Evolutionary conservation across 257 asterid genomes (phyloP).

Genomic region (Orobanche coerulescens): DNA sequence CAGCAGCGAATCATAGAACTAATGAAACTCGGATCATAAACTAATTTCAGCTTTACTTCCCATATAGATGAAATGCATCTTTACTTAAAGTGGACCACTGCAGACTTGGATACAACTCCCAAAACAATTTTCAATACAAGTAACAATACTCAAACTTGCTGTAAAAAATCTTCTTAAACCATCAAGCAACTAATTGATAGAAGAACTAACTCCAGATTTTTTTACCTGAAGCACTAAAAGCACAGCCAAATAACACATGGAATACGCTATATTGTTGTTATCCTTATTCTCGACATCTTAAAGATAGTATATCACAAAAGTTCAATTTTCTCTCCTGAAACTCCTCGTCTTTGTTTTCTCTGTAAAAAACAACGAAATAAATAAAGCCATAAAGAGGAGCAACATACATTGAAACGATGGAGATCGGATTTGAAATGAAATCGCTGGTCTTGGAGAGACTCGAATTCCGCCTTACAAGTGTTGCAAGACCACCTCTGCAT

Average conservation of each 20-base stretch:
- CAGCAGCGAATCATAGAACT: neutral
- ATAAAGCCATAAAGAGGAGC: neutral
- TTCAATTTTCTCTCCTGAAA: neutral
- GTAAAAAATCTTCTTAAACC: neutral
- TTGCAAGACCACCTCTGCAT: slow-evolving; percentile 90
- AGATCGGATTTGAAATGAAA: slow-evolving; percentile 88
- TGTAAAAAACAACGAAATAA: neutral
- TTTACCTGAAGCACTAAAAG: neutral
- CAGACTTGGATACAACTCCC: neutral
- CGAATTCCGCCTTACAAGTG: slow-evolving; percentile 85
- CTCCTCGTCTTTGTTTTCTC: neutral
- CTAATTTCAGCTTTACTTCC: neutral
- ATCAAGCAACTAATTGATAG: neutral
- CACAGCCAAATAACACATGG: neutral
- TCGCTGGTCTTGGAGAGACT: slow-evolving; percentile 85
- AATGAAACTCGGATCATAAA: neutral
- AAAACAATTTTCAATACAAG: neutral
- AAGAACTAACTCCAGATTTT: neutral
- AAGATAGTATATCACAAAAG: neutral
- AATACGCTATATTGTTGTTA: neutral
- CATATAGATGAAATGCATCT: neutral
- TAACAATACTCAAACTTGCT: slow-evolving; percentile 4
- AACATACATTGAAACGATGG: slow-evolving; percentile 78
- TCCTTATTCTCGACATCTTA: neutral
- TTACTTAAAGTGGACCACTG: neutral